phyloP scores from a whole-genome alignment of 164 flowering plant genomes.

The Umbilicus rupestris region DNA sequence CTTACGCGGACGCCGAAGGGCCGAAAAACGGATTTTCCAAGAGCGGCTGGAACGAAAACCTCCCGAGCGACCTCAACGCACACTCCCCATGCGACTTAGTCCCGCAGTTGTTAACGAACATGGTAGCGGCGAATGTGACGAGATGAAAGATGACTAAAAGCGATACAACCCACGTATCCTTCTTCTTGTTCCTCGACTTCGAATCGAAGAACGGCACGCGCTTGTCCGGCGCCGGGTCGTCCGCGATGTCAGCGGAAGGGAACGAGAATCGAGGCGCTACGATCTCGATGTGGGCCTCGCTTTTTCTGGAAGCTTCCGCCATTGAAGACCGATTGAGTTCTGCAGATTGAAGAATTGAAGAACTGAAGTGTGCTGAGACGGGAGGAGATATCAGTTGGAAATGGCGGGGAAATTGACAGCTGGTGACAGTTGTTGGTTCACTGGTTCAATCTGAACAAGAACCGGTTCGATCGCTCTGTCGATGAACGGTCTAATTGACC shows the following conservation, averaged over 20 bases:
- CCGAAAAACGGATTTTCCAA: slow-evolving; percentile 75
- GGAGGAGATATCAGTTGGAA: not conserved
- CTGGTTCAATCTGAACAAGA: not conserved
- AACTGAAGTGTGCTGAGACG: not conserved
- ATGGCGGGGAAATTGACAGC: slow-evolving; percentile 6
- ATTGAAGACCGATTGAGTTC: not conserved
- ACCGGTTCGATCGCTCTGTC: not conserved
- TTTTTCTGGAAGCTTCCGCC: not conserved
- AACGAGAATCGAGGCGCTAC: not conserved
- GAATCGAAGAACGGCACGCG: slow-evolving; percentile 32
- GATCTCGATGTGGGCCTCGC: not conserved
- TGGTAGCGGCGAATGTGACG: slow-evolving; percentile 41
- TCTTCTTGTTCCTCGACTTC: slow-evolving; percentile 17
- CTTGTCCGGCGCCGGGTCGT: slow-evolving; percentile 7
- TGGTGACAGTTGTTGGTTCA: not conserved
- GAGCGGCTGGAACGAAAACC: slow-evolving; percentile 70
- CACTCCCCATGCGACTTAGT: slow-evolving; percentile 37
- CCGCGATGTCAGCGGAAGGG: slow-evolving; percentile 10
- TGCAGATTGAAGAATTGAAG: not conserved
- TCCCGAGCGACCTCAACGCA: slow-evolving; percentile 34
- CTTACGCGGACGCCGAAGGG: slow-evolving; percentile 71
- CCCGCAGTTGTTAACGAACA: slow-evolving; percentile 60
- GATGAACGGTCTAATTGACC: not conserved
- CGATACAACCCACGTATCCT: slow-evolving; percentile 58
- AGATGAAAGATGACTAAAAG: slow-evolving; percentile 48